Conservation (phyloP, 768 basidiomycete genomes). For the Collybia sp. region DNA sequence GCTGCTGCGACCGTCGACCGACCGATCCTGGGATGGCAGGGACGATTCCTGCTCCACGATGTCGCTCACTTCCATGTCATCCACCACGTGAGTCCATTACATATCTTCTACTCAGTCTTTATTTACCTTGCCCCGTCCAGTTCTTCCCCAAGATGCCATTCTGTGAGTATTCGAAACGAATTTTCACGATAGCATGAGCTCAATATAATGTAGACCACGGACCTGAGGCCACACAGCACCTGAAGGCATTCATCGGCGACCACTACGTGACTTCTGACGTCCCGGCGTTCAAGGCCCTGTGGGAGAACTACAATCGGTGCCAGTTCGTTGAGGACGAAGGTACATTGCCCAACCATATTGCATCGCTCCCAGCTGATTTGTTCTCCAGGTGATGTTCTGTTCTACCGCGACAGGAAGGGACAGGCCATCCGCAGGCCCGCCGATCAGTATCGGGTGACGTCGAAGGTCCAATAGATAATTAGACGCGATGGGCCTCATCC, state of each 20-base stretch:
- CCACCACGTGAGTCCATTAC: conserved; percentile 38
- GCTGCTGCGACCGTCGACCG: no score
- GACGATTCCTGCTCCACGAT: conserved; percentile 58
- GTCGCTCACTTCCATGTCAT: conserved; percentile 58
- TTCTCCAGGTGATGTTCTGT: conserved; percentile 29
- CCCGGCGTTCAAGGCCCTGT: conserved; percentile 39
- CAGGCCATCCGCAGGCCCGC: conserved; percentile 27
- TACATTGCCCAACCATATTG: conserved; percentile 4
- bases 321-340: conserved; percentile 55
- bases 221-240: conserved; percentile 41
- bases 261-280: conserved; percentile 36
- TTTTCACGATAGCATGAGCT: background rate
- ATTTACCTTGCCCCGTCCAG: conserved; percentile 16
- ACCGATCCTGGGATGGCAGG: no score
- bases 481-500: no score
- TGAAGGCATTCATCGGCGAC: conserved; percentile 43
- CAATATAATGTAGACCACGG: conserved; percentile 34
- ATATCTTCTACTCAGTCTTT: background rate
- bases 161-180: conserved; percentile 26
- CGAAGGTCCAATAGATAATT: background rate
- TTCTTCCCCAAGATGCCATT: conserved; percentile 60
- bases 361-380: background rate
- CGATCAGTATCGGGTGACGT: conserved; percentile 2
- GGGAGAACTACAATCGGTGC: conserved; percentile 49
- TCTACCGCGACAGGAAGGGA: conserved; percentile 37